Evolutionary conservation across 2,329 filamentous ascomycete species (phyloP).

Genomic region (Lecanicillium sp.): DNA sequence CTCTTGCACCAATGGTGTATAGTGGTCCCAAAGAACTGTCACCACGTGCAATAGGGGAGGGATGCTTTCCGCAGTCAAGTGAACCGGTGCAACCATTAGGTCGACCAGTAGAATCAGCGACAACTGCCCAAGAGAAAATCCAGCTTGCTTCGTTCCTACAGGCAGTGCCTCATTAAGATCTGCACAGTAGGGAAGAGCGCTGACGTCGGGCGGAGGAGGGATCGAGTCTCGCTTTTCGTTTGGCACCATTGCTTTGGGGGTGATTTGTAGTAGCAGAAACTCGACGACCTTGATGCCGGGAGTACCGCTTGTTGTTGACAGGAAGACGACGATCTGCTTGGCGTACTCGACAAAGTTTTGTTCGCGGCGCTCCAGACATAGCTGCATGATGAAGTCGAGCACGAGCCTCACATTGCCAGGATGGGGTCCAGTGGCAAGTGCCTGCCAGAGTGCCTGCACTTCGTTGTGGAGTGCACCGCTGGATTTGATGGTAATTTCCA

Average conservation of each 20-base stretch:
- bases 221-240: slow-evolving; percentile 70
- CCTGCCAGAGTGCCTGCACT: slow-evolving; percentile 96
- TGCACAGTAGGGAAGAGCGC: slow-evolving; percentile 78
- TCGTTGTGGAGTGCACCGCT: slow-evolving; percentile 88
- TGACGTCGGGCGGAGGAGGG: slow-evolving; percentile 66
- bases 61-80: slow-evolving; percentile 71
- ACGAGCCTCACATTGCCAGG: slow-evolving; percentile 91
- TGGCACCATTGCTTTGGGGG: slow-evolving; percentile 93
- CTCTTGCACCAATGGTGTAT: slow-evolving; percentile 89
- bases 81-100: slow-evolving; percentile 87
- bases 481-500: slow-evolving; percentile 93
- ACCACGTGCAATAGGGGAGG: slow-evolving; percentile 86
- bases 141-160: slow-evolving; percentile 83
- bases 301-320: slow-evolving; percentile 71
- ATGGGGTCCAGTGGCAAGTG: slow-evolving; percentile 85
- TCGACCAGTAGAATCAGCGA: slow-evolving; percentile 92
- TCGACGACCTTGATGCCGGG: slow-evolving; percentile 88
- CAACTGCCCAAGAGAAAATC: slow-evolving; percentile 87
- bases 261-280: slow-evolving; percentile 85
- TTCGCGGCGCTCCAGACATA: slow-evolving; percentile 88
- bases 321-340: slow-evolving; percentile 95
- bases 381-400: slow-evolving; percentile 89
- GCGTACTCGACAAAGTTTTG: slow-evolving; percentile 98
- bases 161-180: slow-evolving; percentile 75
- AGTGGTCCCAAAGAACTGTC: slow-evolving; percentile 94